phyloP scores from a whole-genome alignment of 176 grass and related monocot species.

The Dendrocalamus sinicus region DNA sequence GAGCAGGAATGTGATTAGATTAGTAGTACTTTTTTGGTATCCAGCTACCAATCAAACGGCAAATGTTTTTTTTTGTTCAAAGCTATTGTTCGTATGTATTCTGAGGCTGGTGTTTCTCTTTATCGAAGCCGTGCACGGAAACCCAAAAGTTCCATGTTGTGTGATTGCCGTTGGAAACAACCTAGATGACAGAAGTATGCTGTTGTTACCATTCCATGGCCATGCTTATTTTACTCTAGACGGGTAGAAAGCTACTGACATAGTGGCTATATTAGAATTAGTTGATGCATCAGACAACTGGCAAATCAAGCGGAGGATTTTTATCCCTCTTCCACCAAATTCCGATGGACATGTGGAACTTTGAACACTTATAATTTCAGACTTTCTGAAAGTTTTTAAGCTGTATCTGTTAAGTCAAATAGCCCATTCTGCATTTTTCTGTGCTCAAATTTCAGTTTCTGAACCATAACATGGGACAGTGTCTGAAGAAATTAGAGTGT shows the following conservation, averaged over 20 bases:
- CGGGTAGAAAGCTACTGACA: conserved; percentile 37
- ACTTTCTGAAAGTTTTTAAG: conserved; percentile 4
- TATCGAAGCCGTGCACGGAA: conserved; percentile 33
- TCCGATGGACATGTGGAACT: neutral
- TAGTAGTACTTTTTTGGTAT: neutral
- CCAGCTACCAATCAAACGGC: conserved; percentile 6
- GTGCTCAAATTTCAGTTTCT: conserved; percentile 18
- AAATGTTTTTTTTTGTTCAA: neutral
- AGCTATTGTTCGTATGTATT: conserved; percentile 11
- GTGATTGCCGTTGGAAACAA: conserved; percentile 23
- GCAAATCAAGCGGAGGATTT: conserved; percentile 17
- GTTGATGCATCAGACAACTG: neutral
- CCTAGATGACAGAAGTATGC: conserved; percentile 31
- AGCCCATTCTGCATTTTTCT: neutral
- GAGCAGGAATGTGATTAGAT: conserved; percentile 34
- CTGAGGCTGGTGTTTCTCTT: conserved; percentile 29
- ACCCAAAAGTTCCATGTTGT: conserved; percentile 49
- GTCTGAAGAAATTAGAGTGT: neutral
- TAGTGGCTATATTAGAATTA: neutral
- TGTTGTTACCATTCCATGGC: conserved; percentile 15
- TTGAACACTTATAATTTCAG: conserved; percentile 10
- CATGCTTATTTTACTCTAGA: conserved; percentile 9
- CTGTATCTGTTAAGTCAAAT: neutral
- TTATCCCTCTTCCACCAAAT: neutral
- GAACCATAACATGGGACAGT: neutral